phyloP scores from a whole-genome alignment of 164 flowering plant genomes.

The Akebia trifoliata region DNA sequence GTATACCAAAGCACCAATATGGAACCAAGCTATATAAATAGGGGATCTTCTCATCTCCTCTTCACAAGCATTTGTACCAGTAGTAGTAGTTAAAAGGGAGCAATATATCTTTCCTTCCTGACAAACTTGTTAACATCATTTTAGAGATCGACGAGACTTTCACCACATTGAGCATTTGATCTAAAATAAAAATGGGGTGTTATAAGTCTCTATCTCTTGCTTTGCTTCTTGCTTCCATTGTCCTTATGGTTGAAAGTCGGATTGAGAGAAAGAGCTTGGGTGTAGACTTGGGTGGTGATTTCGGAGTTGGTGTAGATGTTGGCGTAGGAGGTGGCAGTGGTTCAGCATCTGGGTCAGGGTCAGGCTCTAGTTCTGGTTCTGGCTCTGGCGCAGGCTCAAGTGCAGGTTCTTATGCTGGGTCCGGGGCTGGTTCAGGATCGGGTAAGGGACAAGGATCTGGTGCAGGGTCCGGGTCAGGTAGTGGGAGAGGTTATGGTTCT shows the following conservation, averaged over 20 bases:
- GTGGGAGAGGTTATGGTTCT: conserved; percentile 17
- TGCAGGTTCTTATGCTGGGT: conserved; percentile 18
- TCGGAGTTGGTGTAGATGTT: conserved; percentile 20
- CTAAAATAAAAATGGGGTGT: conserved; percentile 15
- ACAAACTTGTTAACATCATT: too few species aligned
- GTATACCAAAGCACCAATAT: too few species aligned
- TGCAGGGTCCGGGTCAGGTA: conserved; percentile 30
- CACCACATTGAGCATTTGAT: too few species aligned
- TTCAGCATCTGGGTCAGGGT: conserved; percentile 16
- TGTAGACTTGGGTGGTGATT: conserved; percentile 31
- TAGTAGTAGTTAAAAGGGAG: too few species aligned
- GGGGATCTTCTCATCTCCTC: too few species aligned
- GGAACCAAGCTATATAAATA: too few species aligned
- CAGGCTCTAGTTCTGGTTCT: conserved; percentile 15
- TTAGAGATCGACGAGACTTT: too few species aligned
- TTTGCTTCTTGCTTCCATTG: conserved; percentile 17
- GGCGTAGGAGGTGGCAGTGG: conserved; percentile 27
- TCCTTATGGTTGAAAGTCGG: conserved; percentile 25
- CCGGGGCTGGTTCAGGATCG: conserved; percentile 18
- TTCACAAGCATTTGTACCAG: too few species aligned
- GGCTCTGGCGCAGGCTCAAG: conserved; percentile 20
- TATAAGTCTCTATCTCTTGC: conserved; percentile 17
- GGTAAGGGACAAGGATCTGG: conserved; percentile 17
- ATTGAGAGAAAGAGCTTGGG: conserved; percentile 37
- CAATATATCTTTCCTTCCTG: too few species aligned